Percentiles rank a stretch among this genome's conserved stretches.
Evolutionary conservation across 2,329 filamentous ascomycete species (phyloP).

Genomic region (Fusarium nelsonii): DNA sequence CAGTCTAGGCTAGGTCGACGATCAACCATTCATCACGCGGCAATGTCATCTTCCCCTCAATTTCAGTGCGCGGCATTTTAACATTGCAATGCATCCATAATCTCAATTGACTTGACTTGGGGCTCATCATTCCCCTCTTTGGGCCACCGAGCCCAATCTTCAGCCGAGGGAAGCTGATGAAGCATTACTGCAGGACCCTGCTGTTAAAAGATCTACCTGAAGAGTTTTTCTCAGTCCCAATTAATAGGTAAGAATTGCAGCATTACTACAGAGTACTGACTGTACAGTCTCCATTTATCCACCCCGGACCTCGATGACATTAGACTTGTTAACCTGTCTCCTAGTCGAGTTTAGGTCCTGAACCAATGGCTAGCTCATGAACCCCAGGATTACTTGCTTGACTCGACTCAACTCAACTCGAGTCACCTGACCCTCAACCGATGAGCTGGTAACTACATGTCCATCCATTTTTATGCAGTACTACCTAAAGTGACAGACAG

Average conservation of each 20-base stretch:
- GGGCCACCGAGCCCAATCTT: conserved; percentile 10
- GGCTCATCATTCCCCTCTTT: conserved; percentile 27
- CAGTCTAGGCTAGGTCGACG: not conserved
- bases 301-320: conserved; percentile 5
- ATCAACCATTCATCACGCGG: conserved; percentile 29
- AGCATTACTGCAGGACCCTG: not conserved
- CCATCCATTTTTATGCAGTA: conserved; percentile 4
- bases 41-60: conserved; percentile 35
- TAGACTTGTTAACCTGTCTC: conserved; percentile 7
- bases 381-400: conserved; percentile 20
- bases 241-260: not conserved
- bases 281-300: not conserved
- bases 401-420: not conserved
- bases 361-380: not conserved
- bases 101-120: not conserved
- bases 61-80: conserved; percentile 28
- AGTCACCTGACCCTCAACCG: conserved; percentile 24
- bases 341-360: conserved; percentile 8
- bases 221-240: conserved; percentile 19
- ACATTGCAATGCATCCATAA: conserved; percentile 5
- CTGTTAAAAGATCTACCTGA: conserved; percentile 12
- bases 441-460: conserved; percentile 13
- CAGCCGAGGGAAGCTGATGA: conserved; percentile 10
- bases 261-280: too few species aligned
- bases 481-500: not conserved